Evolutionary conservation across 2,329 filamentous ascomycete species (phyloP), one percentile per base, ranked within the genome.

Genomic region (Penicillium sumatraense): DNA sequence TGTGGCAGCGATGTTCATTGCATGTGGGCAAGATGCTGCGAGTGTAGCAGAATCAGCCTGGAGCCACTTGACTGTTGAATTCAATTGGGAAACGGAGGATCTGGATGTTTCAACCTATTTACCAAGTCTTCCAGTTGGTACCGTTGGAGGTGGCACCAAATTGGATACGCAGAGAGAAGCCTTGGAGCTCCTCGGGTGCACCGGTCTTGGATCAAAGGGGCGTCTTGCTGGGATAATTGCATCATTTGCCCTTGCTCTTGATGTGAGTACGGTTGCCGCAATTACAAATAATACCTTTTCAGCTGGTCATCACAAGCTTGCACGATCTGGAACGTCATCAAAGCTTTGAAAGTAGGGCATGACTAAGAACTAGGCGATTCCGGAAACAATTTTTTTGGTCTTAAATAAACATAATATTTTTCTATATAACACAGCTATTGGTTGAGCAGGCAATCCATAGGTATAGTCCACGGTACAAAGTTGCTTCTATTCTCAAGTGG

Each of bases 101-200:
- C 36, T 70, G n/a, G 61, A 51, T 8, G 18, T 69, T 20, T 62
- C 58, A 14, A 27, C 65, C 13, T 68, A 66, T 51, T 60, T 71
- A 7, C 67, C 63, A n/a, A 68, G 58, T 5, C 47, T 70, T 7
- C 54, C 65, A n/a, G 63, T 70, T 23, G 65, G 66, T 5, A 61
- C 56, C 4, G 51, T 67, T 8, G 67, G 67, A 14, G 68, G 67
- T 6, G 66, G 65, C 9, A 68, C 64, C 2, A 24, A 42, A 2
- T 65, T 65, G 50, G 48, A 57, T 8, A 66, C 62, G 1, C 66
- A 71, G 51, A 59, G 49, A 42, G 67, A 71, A 51, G 60, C 60
- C 1, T 52, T 70, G 35, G 50, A 64, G 20, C 53, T 68, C 20
- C 56, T 71, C 23, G 49, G 56, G 7, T 69, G 64, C 21, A 51